Base-by-base conservation (phyloP, 345 rosid species). In the Gossypium turneri region DNA sequence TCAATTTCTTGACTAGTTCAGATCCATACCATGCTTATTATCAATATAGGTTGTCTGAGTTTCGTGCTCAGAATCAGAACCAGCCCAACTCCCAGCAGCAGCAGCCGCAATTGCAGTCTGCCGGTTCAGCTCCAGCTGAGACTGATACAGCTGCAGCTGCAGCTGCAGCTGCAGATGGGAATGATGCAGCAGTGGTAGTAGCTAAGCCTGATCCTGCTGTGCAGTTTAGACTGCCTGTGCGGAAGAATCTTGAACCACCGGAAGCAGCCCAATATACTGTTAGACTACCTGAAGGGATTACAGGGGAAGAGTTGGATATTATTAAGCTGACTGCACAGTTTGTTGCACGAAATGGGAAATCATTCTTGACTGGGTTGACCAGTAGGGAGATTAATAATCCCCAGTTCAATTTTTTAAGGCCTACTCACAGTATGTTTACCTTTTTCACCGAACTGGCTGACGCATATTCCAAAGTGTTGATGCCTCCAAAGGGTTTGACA, bases 301-400 rank as follows among this genome's bases (percentile, higher is more conserved):
- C 91, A 1, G 85, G 93, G 34, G 97, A 89, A 79, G 97, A 93
- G 79, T 87, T 93, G 69, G 98, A 91, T 81, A 87, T 88, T 64
- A 89, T 91, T 63, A 93, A 86, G 90, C 90, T 89, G 53, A 93
- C 98, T 0, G 94, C 97, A 0, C 98, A 93, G 86, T 91, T 90
- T 82, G 94, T 91, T 48, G 93, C 97, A 3, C 85, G 93, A 44
- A 93, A 93, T 81, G 98, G 98, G 71, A 85, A 85, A 73, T 73
- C 94, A 0, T 91, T 93, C 78, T 82, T 93, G 76, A 86, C 77
- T 2, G 98, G 92, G 41, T 75, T 91, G 83, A 86, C 89, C 7
- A 88, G 86, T 78, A 83, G 93, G 79, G 98, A 93, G 85, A 83
- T 77, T 67, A 91, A 85, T 76, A 91, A 88, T 82, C 90, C 86